Base-by-base conservation (phyloP, 2,329 filamentous ascomycete genomes). In the Magnaporthales sp. region DNA sequence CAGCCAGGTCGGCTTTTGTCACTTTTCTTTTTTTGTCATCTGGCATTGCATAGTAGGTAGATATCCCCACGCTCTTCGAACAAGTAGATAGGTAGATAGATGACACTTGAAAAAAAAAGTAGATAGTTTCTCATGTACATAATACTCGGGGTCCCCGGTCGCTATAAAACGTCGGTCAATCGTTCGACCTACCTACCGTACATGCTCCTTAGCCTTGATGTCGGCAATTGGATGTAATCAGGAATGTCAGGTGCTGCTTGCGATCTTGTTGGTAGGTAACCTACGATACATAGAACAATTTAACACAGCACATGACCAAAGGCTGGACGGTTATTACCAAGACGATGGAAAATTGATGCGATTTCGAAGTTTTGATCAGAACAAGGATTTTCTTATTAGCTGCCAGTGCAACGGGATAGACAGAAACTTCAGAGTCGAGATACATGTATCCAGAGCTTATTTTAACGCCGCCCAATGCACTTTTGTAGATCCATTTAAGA, bases 381-480 rank as follows among this genome's bases (percentile, higher is more conserved):
- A 10, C n/a, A 46, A 46, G 15, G 38, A 46, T 19, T 46, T 46
- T 46, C 38, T 46, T 46, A 46, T 46, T 46, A 46, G 38, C 38
- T 46, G 38, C 38, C 15, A 46, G n/a, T n/a, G 8, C 8, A 46
- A 46, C 15, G 8, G 38, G 19, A 46, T 46, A 46, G 38, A 46
- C 38, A 46, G n/a, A 46, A 46, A 46, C 38, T 46, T 46, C 38
- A 46, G 38, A 46, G 38, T 46, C n/a, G 38, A 46, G 38, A 46
- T 46, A 46, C 15, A 46, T 46, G n/a, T 46, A 46, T 46, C 38
- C 38, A 46, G 38, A 46, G 38, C 38, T 46, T n/a, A 62, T 19
- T 27, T 32, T 22, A 68, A 68, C 69, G 67, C 69, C 69, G 60
- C 65, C 65, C 65, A 66, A 67, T 63, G 69, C 66, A 64, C 6